A percentile compares a stretch with the other conserved stretches of the same genome.
Conservation (phyloP, 176 grass and related monocot species). For the Thalia dealbata region DNA sequence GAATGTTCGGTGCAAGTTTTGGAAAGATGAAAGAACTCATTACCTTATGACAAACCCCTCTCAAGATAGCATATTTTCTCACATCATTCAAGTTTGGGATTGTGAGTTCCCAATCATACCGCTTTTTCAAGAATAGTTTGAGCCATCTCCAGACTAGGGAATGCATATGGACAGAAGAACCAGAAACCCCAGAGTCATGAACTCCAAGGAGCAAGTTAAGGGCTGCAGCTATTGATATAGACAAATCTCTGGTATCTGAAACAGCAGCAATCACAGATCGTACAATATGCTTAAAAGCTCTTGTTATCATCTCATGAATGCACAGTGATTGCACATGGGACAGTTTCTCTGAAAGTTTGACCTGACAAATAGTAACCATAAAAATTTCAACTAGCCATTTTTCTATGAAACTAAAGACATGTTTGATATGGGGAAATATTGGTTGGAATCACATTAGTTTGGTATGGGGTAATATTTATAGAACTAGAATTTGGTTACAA, state of each 20-base stretch:
- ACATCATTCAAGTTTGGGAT: constrained; percentile 62
- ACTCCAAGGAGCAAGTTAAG: constrained; percentile 83
- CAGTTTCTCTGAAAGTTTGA: constrained; percentile 95
- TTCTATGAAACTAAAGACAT: too few relatives aligned
- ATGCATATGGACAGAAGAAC: constrained; percentile 51
- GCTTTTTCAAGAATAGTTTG: constrained; percentile 62
- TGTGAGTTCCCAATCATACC: constrained; percentile 79
- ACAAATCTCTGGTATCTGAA: constrained; percentile 57
- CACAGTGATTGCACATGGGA: constrained; percentile 96
- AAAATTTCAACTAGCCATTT: constrained; percentile 19
- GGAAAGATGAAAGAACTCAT: constrained; percentile 11
- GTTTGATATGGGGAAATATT: too few relatives aligned
- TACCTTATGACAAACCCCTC: constrained; percentile 98
- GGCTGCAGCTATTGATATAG: constrained; percentile 56
- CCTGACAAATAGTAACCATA: constrained; percentile 33
- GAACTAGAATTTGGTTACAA: too few relatives aligned
- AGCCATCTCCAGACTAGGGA: constrained; percentile 84
- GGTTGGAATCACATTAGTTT: too few relatives aligned
- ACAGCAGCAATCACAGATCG: constrained; percentile 66
- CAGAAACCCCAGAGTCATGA: constrained; percentile 41
- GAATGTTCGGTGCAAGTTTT: constrained; percentile 18
- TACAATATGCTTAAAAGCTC: constrained; percentile 87
- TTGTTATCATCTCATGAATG: constrained; percentile 96
- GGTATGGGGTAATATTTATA: too few relatives aligned
- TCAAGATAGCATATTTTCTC: constrained; percentile 84